phyloP scores from a whole-genome alignment of 441 rosid genomes.

The Syzygium syzygioides region DNA sequence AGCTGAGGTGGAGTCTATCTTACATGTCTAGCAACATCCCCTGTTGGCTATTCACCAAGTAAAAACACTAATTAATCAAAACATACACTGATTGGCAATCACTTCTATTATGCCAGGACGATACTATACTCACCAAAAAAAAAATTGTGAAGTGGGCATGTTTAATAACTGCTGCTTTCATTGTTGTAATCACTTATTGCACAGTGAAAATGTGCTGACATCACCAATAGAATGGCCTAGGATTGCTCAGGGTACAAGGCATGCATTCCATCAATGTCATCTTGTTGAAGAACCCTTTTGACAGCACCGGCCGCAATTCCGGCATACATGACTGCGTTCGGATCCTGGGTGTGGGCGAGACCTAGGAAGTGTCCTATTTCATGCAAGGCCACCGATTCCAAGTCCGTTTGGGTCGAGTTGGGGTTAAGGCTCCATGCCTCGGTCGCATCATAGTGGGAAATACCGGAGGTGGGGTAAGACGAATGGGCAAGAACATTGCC shows the following conservation, averaged over 20 bases:
- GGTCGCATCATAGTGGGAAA: constrained; percentile 9
- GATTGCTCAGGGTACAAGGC: neutral
- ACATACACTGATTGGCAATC: no score
- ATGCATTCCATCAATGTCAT: constrained; percentile 11
- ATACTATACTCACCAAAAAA: accelerated
- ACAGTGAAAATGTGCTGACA: neutral
- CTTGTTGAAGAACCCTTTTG: constrained; percentile 1
- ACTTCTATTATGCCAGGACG: neutral
- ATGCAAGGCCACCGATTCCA: constrained; percentile 13
- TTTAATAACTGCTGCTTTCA: neutral
- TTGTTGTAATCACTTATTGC: neutral
- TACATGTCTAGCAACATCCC: neutral
- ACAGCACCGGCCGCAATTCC: neutral
- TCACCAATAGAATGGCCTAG: neutral
- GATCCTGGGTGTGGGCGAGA: constrained; percentile 1
- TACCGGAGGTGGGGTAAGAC: neutral
- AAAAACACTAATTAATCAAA: no score
- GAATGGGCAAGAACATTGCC: constrained; percentile 9
- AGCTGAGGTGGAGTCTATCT: neutral
- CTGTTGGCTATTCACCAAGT: neutral
- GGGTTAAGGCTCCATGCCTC: neutral
- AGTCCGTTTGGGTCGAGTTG: neutral
- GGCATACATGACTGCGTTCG: constrained; percentile 2
- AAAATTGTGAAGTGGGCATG: neutral
- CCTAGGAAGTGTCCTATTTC: constrained; percentile 19